Base-by-base conservation (phyloP, 345 rosid species). In the Draba incana region DNA sequence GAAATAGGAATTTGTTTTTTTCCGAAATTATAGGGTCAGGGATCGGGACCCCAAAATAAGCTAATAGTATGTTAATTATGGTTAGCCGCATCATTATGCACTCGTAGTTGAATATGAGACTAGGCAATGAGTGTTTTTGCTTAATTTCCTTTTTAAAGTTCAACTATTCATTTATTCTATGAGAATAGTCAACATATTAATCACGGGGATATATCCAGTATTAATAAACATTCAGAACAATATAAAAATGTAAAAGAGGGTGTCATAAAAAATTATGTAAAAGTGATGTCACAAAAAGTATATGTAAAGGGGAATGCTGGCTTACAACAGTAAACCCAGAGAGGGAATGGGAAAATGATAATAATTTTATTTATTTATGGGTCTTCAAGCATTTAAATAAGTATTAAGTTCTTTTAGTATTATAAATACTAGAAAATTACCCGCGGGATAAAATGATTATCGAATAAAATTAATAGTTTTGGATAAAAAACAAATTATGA, bases 91-190 rank as follows among this genome's bases (percentile, higher is more conserved):
- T 62, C 78, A 75, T 75, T 55, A 56, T 68, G 70, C 74, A 68
- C 74, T 62, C 75, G 53, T 69, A 56, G 78, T 75, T 68, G 70
- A 68, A 62, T 11, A 62, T 75, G 78, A 75, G 78, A 75, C 78
- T 54, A 62, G 65, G 58, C 78, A 62, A 62, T 48, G 78, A 68
- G 65, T 75, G 64, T 62, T 68, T 61, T 62, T 62, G 46, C 54
- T 75, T 38, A 30, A 45, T 56, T 44, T 58, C 30, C 45, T 60
- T 10, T 37, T 2, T 6, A 8, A 24, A 8, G 1, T 53, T 58
- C 28, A 31, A 42, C 53, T 67, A n/a, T 44, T 52, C 39, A 30
- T 39, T 37, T 68, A 62, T 68, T 68, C 10, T 54, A 46, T 54
- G 57, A 68, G 35, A 47, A 9, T 42, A 48, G 78, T 75, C 78